Percentiles rank a stretch among this genome's conserved stretches.
Evolutionary conservation across 129 eudicot species (phyloP).

Genomic region (Artemisia tridentata): DNA sequence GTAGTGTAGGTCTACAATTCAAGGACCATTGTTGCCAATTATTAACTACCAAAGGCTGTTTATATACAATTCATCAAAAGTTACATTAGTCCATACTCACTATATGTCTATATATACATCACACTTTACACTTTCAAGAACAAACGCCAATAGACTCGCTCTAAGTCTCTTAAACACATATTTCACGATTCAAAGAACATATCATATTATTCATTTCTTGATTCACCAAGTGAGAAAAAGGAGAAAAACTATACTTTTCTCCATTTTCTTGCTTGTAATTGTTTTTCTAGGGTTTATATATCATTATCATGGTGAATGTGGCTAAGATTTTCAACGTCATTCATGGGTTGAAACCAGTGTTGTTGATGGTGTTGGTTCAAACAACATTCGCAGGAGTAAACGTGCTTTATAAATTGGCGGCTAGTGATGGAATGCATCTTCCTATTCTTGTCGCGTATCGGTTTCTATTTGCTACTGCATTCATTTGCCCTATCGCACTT

Average conservation of each 20-base stretch:
- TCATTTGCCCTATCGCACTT: slow-evolving; percentile 52
- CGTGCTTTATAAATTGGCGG: slow-evolving; percentile 51
- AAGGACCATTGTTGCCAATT: not conserved
- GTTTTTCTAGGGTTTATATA: slow-evolving; percentile 25
- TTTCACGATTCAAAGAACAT: not conserved
- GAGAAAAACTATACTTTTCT: not conserved
- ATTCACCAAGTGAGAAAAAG: slow-evolving; percentile 10
- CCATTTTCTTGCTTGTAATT: slow-evolving; percentile 12
- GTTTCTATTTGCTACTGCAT: slow-evolving; percentile 45
- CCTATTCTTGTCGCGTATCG: slow-evolving; percentile 53
- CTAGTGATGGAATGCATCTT: slow-evolving; percentile 42
- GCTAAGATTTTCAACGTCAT: slow-evolving; percentile 27
- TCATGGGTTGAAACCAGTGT: slow-evolving; percentile 50
- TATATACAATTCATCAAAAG: slow-evolving; percentile 1
- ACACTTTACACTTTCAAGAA: slow-evolving; percentile 26
- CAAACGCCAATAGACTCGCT: slow-evolving; percentile 32
- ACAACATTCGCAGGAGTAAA: slow-evolving; percentile 34
- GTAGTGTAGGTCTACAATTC: too few relatives aligned
- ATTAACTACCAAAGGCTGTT: slow-evolving; percentile 2
- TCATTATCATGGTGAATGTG: slow-evolving; percentile 19
- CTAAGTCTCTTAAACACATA: not conserved
- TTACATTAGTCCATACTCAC: slow-evolving; percentile 7
- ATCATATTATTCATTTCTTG: not conserved
- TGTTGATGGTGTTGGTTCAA: slow-evolving; percentile 50
- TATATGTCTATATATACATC: slow-evolving; percentile 30